Evolutionary conservation across 1,284 basidiomycete species (phyloP).

Genomic region (Cutaneotrichosporon daszewskae): DNA sequence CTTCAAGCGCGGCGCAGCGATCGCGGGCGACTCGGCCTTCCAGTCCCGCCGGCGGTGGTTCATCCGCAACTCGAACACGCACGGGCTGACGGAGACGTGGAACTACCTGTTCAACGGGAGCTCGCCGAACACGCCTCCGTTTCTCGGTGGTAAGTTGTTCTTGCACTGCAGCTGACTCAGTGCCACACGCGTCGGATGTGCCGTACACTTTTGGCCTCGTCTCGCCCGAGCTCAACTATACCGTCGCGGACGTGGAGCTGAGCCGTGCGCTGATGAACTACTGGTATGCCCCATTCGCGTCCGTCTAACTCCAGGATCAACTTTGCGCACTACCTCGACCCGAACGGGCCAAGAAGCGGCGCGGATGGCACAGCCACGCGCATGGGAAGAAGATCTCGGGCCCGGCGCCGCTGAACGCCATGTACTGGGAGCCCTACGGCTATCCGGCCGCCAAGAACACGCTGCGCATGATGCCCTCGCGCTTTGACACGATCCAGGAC

Average conservation of each 20-base stretch:
- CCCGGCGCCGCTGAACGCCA: not conserved
- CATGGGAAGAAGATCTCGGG: not conserved
- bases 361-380: not conserved
- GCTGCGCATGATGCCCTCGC: slow-evolving; percentile 23
- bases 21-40: slow-evolving; percentile 33
- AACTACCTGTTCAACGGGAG: slow-evolving; percentile 29
- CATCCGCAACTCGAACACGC: slow-evolving; percentile 21
- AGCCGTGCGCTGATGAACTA: slow-evolving; percentile 33
- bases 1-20: no score
- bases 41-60: slow-evolving; percentile 29
- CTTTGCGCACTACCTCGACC: slow-evolving; percentile 41
- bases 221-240: slow-evolving; percentile 15
- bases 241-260: slow-evolving; percentile 19
- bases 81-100: slow-evolving; percentile 29
- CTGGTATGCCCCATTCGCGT: slow-evolving; percentile 22
- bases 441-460: slow-evolving; percentile 24
- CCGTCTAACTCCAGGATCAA: slow-evolving; percentile 28
- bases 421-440: slow-evolving; percentile 31
- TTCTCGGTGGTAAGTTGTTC: slow-evolving; percentile 3
- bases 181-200: slow-evolving; percentile 27
- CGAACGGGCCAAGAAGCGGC: slow-evolving; percentile 20
- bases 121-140: not conserved
- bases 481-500: slow-evolving; percentile 35
- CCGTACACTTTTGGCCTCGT: slow-evolving; percentile 25
- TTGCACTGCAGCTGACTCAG: no score